phyloP scores from a whole-genome alignment of 164 flowering plant genomes.

The Chimonanthus praecox region DNA sequence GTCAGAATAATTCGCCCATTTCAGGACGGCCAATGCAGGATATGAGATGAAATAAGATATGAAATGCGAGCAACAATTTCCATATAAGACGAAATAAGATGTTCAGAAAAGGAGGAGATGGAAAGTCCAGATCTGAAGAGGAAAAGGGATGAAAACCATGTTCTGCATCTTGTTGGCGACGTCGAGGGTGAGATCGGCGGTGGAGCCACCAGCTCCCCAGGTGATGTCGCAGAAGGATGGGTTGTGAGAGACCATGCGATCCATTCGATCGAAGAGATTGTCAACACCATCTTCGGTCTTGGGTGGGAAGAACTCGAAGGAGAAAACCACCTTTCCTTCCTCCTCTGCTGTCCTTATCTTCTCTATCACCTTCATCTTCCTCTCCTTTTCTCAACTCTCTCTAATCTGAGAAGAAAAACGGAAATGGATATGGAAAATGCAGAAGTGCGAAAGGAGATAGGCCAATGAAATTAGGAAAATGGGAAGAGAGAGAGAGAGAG shows the following conservation, averaged over 20 bases:
- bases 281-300: conserved; percentile 94
- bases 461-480: neutral
- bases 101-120: neutral
- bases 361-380: conserved; percentile 89
- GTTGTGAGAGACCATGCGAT: conserved; percentile 79
- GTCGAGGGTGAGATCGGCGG: conserved; percentile 92
- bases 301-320: conserved; percentile 96
- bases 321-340: conserved; percentile 54
- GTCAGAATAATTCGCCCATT: too few species aligned
- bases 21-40: too few species aligned
- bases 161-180: conserved; percentile 90
- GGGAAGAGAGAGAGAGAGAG: neutral
- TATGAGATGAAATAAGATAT: too few species aligned
- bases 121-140: neutral
- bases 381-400: neutral
- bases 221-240: conserved; percentile 97
- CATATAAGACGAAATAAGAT: neutral
- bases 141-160: conserved; percentile 20
- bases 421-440: neutral
- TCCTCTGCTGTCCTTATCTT: conserved; percentile 52
- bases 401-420: neutral
- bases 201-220: conserved; percentile 98
- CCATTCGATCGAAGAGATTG: conserved; percentile 88
- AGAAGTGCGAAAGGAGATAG: neutral
- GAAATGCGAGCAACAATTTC: too few species aligned